Evolutionary conservation across 2,329 filamentous ascomycete genomes (phyloP).

Genomic region (Tolypocladium endophyticum): DNA sequence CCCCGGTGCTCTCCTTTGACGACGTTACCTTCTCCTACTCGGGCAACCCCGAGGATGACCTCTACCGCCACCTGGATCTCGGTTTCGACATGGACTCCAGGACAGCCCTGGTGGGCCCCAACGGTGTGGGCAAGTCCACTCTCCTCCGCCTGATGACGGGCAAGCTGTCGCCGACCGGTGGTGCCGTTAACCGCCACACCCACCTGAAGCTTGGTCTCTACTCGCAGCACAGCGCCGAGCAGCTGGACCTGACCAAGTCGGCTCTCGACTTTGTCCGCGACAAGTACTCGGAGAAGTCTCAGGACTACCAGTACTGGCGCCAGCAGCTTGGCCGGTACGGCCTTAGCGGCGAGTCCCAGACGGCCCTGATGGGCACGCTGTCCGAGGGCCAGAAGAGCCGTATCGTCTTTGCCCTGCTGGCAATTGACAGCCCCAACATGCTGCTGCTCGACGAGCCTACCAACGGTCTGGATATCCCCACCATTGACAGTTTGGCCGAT

Average conservation of each 20-base stretch:
- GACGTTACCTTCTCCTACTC: constrained; percentile 98
- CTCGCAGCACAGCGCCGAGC: constrained; percentile 96
- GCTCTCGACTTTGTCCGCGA: constrained; percentile 95
- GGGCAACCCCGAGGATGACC: constrained; percentile 75
- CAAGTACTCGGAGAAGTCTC: constrained; percentile 79
- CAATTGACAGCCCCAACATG: constrained; percentile 97
- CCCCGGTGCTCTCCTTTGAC: constrained; percentile 91
- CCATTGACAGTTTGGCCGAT: constrained; percentile 93
- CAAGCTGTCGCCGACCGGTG: constrained; percentile 75
- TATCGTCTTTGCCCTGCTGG: constrained; percentile 94
- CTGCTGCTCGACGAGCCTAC: constrained; percentile 95
- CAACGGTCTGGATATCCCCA: constrained; percentile 98
- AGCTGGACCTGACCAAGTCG: constrained; percentile 96
- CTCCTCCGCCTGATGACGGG: constrained; percentile 93
- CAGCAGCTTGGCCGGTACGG: constrained; percentile 95
- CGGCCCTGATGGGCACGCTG: constrained; percentile 92
- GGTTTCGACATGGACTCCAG: constrained; percentile 99
- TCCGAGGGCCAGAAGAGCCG: constrained; percentile 97
- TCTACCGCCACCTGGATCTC: constrained; percentile 94
- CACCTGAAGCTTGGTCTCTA: constrained; percentile 98
- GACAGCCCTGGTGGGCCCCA: constrained; percentile 92
- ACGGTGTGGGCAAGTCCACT: constrained; percentile 98
- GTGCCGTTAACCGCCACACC: constrained; percentile 81
- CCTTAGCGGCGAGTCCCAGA: constrained; percentile 86
- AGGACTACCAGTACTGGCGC: constrained; percentile 99